A percentile compares a stretch with the other conserved stretches of the same genome.
Evolutionary conservation across 257 asterid species (phyloP).

Genomic region (Fraxinus anomala): DNA sequence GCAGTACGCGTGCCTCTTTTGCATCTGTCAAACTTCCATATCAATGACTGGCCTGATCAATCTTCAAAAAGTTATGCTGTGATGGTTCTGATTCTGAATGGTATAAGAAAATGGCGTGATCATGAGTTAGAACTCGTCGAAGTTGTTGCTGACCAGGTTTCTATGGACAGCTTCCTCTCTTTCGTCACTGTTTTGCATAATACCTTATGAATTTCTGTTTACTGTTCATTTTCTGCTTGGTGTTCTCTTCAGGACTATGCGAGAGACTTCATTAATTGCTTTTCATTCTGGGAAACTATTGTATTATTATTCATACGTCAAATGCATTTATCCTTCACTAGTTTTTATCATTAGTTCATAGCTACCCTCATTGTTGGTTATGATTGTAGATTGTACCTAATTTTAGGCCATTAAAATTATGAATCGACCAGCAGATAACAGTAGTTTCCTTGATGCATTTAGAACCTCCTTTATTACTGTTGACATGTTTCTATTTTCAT

Average conservation of each 20-base stretch:
- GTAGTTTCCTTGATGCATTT: not conserved
- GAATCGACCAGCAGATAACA: not conserved
- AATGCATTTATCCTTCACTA: not conserved
- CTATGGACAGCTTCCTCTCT: slow-evolving; percentile 11
- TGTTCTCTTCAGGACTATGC: not conserved
- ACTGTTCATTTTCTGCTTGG: not conserved
- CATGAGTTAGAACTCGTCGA: slow-evolving; percentile 81
- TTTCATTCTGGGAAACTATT: not conserved
- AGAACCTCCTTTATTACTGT: not conserved
- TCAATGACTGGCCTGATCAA: slow-evolving; percentile 57
- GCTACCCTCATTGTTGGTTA: not conserved
- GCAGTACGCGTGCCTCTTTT: slow-evolving; percentile 79
- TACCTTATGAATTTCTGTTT: not conserved
- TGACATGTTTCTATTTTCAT: not conserved
- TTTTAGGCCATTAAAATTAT: not conserved
- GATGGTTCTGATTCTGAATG: slow-evolving; percentile 69
- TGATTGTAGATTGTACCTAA: not conserved
- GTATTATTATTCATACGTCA: not conserved
- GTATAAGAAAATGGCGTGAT: slow-evolving; percentile 69
- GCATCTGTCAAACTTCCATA: slow-evolving; percentile 63
- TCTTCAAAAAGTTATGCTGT: slow-evolving; percentile 67
- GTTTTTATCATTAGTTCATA: not conserved
- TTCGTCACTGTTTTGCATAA: not conserved
- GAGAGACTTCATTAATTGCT: not conserved
- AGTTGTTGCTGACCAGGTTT: slow-evolving; percentile 82